phyloP scores from a whole-genome alignment of 2,329 filamentous ascomycete species.

The Penicillium capsulatum region DNA sequence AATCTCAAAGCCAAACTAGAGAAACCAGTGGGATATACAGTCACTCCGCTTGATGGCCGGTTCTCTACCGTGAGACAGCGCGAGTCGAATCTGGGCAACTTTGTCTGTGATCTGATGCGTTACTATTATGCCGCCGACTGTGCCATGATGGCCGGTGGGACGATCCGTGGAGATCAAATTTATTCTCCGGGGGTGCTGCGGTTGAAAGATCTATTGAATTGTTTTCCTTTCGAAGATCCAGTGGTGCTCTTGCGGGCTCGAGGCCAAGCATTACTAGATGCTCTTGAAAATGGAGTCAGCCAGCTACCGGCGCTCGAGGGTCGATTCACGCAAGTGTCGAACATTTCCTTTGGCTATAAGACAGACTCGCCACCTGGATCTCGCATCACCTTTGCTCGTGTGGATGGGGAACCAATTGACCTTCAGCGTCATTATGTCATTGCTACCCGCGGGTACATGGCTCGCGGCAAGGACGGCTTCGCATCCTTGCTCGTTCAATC shows the following conservation, averaged over 20 bases:
- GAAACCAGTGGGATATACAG: constrained; percentile 78
- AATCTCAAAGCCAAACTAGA: constrained; percentile 72
- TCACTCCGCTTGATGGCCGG: constrained; percentile 75
- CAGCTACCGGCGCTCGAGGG: constrained; percentile 79
- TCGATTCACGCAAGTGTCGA: constrained; percentile 81
- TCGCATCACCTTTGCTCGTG: constrained; percentile 59
- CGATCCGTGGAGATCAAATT: constrained; percentile 81
- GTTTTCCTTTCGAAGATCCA: constrained; percentile 89
- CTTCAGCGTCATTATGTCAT: constrained; percentile 63
- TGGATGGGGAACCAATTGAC: constrained; percentile 61
- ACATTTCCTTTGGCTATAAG: constrained; percentile 72
- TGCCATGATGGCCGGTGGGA: constrained; percentile 77
- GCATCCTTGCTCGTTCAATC: constrained; percentile 68
- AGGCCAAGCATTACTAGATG: constrained; percentile 70
- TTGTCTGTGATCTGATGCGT: constrained; percentile 87
- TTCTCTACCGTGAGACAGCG: constrained; percentile 74
- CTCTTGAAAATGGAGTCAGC: constrained; percentile 77
- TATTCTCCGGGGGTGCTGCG: constrained; percentile 67
- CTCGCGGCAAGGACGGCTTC: constrained; percentile 80
- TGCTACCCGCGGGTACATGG: constrained; percentile 85
- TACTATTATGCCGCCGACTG: constrained; percentile 78
- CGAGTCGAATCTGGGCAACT: constrained; percentile 85
- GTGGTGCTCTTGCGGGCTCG: constrained; percentile 70
- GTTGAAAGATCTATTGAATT: constrained; percentile 35
- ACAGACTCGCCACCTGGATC: constrained; percentile 56